Base-by-base conservation (phyloP, 345 rosid species). In the Brassica incana region DNA sequence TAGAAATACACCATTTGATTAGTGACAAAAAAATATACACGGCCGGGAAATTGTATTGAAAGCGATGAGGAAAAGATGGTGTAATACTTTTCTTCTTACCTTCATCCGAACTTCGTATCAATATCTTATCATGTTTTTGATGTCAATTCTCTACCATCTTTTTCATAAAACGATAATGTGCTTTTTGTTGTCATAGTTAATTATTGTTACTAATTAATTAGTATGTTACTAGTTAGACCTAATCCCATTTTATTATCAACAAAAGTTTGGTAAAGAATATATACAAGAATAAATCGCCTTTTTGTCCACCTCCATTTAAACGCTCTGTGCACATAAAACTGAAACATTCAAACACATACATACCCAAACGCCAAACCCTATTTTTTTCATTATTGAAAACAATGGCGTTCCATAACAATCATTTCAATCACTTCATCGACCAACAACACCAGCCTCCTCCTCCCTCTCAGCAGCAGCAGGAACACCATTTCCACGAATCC, bases 371-470 rank as follows among this genome's bases (percentile, higher is more conserved):
- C 33, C 33, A 33, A 71, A 71, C 74, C 48, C 64, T 71, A 48
- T n/a, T 3, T 45, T n/a, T 18, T 67, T 67, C 18, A 23, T 67
- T 68, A 43, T 56, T 66, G 56, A 50, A 52, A 60, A 59, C 70
- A 71, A 92, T 90, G 97, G 88, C 97, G 85, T 91, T 88, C 85
- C 95, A 90, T 73, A 90, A 88, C 79, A 89, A 85, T 81, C 91
- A 88, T 61, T 86, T 89, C 63, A 90, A 88, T 78, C 94, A 89
- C 85, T 90, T 91, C 80, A 69, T 88, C 75, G 84, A 86, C 86
- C 88, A 74, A 9, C 86, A 30, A 9, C 87, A 79, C 16, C 82
- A 63, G 2, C 86, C 78, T 2, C 86, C 78, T 4, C 80, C 81
- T 2, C 81, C 62, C 14, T 79, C 60, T 30, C 86, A 74, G 3